Conservation (phyloP, 2,329 filamentous ascomycete genomes). For the Pseudogymnoascus sp. region DNA sequence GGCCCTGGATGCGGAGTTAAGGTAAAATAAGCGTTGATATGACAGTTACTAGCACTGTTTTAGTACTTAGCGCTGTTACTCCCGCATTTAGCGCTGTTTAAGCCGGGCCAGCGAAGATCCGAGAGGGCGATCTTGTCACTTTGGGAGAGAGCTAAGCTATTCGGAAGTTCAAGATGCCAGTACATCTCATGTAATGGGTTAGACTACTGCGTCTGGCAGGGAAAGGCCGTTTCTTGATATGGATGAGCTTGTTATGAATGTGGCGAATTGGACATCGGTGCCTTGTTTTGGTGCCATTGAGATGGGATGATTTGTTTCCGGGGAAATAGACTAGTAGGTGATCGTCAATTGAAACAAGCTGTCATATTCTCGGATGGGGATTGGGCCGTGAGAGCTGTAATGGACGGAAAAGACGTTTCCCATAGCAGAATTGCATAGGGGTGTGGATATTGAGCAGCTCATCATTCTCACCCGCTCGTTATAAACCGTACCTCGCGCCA, state of each 20-base stretch:
- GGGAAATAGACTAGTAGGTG: not conserved
- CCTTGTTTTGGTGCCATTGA: not conserved
- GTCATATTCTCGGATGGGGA: not conserved
- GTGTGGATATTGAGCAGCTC: not conserved
- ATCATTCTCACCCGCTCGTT: not conserved
- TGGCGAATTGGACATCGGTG: not conserved
- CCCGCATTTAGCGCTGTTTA: not conserved
- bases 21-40: not conserved
- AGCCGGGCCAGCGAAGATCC: not conserved
- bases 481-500: not conserved
- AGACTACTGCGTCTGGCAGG: not conserved
- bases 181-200: not conserved
- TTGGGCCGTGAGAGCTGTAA: not conserved
- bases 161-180: not conserved
- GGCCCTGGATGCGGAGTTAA: not conserved
- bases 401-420: not conserved
- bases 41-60: not conserved
- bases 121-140: not conserved
- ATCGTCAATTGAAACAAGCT: not conserved
- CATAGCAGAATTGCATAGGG: not conserved
- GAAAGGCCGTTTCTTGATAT: not conserved
- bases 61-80: not conserved
- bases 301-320: conserved; percentile 1
- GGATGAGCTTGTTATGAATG: not conserved
- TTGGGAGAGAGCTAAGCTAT: not conserved